Evolutionary conservation across 148 eudicot genomes (phyloP).

Genomic region (Vaccinium macrocarpon): DNA sequence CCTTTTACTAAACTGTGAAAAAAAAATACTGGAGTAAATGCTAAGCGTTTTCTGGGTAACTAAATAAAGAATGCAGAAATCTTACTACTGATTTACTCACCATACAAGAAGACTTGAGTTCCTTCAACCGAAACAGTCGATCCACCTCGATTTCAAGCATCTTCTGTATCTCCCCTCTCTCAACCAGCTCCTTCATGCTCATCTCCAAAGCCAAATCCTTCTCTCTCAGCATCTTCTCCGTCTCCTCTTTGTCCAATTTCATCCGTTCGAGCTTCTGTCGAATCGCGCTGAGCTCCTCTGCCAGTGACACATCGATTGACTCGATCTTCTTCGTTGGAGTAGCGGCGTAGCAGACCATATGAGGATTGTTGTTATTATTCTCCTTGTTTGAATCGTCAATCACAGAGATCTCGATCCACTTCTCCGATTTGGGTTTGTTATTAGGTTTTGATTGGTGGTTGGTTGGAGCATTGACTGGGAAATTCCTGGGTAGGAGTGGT

Average conservation of each 20-base stretch:
- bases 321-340: constrained; percentile 12
- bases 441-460: neutral
- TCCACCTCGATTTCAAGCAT: constrained; percentile 76
- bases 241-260: constrained; percentile 61
- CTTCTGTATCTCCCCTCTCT: constrained; percentile 67
- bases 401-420: constrained; percentile 11
- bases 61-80: no score
- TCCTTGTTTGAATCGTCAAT: constrained; percentile 42
- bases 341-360: neutral
- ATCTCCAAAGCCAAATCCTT: constrained; percentile 44
- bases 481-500: constrained; percentile 46
- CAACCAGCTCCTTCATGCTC: constrained; percentile 42
- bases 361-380: constrained; percentile 20
- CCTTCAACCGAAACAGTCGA: constrained; percentile 66
- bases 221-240: constrained; percentile 52
- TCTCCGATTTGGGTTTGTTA: neutral
- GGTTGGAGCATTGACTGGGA: constrained; percentile 12
- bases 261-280: constrained; percentile 53
- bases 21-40: no score
- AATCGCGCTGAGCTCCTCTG: constrained; percentile 74
- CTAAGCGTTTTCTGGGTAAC: neutral
- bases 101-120: constrained; percentile 55
- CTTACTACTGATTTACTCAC: constrained; percentile 19
- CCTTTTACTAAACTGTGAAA: neutral
- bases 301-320: constrained; percentile 53